Conservation (phyloP, 2,329 filamentous ascomycete species). For the Aspergillus fumigatus region DNA sequence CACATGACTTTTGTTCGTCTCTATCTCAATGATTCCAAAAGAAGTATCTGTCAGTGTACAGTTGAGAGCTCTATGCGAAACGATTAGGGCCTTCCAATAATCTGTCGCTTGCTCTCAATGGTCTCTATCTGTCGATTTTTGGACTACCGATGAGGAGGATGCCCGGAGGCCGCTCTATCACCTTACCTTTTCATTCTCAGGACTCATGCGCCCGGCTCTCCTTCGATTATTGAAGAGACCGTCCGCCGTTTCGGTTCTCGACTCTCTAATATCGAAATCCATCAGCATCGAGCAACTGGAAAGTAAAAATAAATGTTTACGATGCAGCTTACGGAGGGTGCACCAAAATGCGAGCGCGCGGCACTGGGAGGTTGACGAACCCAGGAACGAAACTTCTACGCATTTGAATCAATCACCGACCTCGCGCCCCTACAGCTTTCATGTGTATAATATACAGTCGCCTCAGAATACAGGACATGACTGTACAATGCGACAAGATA, state of each 20-base stretch:
- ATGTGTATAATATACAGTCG: constrained; percentile 26
- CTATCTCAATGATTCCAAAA: constrained; percentile 6
- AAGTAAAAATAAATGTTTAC: constrained; percentile 22
- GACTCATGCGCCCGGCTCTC: constrained; percentile 41
- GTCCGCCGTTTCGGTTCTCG: constrained; percentile 37
- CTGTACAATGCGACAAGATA: not conserved
- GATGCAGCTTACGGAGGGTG: constrained; percentile 22
- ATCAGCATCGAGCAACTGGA: constrained; percentile 32
- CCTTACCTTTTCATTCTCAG: constrained; percentile 13
- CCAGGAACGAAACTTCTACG: constrained; percentile 2
- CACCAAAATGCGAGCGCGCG: constrained; percentile 7
- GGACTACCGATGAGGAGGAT: constrained; percentile 22
- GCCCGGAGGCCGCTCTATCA: constrained; percentile 17
- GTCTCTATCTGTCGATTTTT: not conserved
- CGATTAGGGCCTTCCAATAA: not conserved
- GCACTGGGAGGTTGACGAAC: constrained; percentile 1
- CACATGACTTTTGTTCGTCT: constrained; percentile 3
- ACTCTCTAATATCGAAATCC: constrained; percentile 26
- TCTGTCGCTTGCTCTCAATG: constrained; percentile 1
- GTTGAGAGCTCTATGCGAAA: constrained; percentile 1
- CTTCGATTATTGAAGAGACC: constrained; percentile 40
- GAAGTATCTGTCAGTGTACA: not conserved
- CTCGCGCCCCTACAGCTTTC: constrained; percentile 17
- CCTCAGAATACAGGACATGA: constrained; percentile 3
- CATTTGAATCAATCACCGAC: constrained; percentile 5